Conservation (phyloP, 1,284 basidiomycete genomes). For the Somion occarium region DNA sequence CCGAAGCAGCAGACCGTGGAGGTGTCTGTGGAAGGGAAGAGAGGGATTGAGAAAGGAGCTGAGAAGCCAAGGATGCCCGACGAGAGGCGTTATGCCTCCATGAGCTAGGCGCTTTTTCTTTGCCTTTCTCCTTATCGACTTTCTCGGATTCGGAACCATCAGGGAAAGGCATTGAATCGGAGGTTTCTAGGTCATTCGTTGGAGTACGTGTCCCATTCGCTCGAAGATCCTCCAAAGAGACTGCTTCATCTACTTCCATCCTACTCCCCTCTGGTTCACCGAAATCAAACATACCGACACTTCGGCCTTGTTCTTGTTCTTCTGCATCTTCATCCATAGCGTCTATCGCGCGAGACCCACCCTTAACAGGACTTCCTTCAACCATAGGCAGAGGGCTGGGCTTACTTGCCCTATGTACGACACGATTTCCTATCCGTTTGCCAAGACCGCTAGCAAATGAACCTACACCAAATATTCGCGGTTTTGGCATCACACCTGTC, state of each 20-base stretch:
- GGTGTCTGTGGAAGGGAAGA: conserved; percentile 38
- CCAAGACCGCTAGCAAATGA: conserved; percentile 12
- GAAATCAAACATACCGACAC: neutral
- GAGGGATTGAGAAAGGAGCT: conserved; percentile 53
- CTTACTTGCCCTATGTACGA: conserved; percentile 52
- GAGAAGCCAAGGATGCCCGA: conserved; percentile 54
- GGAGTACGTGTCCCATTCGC: neutral
- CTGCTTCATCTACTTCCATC: neutral
- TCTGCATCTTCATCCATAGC: conserved; percentile 4
- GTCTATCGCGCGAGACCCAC: conserved; percentile 10
- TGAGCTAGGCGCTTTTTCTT: conserved; percentile 12
- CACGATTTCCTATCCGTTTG: conserved; percentile 14
- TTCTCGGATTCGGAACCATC: conserved; percentile 11
- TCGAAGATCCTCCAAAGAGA: neutral
- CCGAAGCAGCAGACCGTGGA: conserved; percentile 33
- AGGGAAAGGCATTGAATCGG: neutral
- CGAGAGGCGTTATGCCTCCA: conserved; percentile 39
- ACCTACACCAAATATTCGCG: conserved; percentile 17
- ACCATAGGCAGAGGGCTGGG: conserved; percentile 52
- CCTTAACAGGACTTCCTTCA: conserved; percentile 32
- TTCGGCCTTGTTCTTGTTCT: neutral
- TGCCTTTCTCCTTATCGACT: conserved; percentile 12
- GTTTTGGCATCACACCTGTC: neutral
- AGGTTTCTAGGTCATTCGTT: neutral
- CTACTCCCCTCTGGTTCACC: neutral